Evolutionary conservation across 2,329 filamentous ascomycete genomes (phyloP).

Genomic region (Metarhizium sp.): DNA sequence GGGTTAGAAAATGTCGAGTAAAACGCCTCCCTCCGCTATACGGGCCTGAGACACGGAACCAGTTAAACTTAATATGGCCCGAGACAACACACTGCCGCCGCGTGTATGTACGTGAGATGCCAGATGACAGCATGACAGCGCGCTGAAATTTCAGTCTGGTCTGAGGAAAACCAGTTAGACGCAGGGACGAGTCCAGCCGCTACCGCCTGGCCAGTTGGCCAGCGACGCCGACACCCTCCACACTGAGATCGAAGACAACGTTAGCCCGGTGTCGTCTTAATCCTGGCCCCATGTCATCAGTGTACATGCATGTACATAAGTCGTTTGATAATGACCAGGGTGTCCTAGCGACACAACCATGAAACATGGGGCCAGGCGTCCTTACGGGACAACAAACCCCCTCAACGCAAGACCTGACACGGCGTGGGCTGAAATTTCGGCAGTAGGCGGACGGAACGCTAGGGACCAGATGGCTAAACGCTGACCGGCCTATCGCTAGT

Average conservation of each 20-base stretch:
- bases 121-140: not conserved
- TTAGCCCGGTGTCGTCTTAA: not conserved
- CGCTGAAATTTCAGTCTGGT: not conserved
- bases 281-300: not conserved
- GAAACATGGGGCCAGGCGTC: not conserved
- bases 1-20: no score
- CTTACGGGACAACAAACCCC: not conserved
- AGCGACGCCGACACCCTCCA: not conserved
- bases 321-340: not conserved
- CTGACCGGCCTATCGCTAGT: slow-evolving; percentile 1
- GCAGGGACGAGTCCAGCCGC: no score
- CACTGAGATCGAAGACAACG: not conserved
- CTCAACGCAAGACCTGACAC: not conserved
- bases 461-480: not conserved
- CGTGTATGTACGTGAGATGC: not conserved
- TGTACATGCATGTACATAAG: not conserved
- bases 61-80: not conserved
- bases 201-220: no score
- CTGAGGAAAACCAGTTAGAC: not conserved
- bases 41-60: no score
- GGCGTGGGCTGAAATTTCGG: not conserved
- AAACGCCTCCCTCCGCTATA: not conserved
- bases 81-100: not conserved
- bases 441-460: not conserved
- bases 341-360: not conserved